phyloP scores from a whole-genome alignment of 441 rosid genomes.

The Breynia disticha region DNA sequence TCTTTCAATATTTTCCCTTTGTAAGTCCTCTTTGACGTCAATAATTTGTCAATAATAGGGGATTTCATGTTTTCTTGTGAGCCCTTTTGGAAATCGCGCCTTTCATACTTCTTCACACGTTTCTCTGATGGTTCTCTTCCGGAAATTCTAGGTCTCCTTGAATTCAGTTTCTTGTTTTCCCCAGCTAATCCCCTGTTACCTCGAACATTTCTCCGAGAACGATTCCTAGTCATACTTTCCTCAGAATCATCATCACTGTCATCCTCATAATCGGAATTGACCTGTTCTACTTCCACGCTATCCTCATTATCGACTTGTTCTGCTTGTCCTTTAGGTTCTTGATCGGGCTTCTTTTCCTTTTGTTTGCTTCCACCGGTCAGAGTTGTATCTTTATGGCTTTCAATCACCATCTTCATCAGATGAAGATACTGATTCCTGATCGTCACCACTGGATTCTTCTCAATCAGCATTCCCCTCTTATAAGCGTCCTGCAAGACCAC shows the following conservation, averaged over 20 bases:
- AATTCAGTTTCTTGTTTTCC: constrained; percentile 16
- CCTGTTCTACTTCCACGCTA: constrained; percentile 16
- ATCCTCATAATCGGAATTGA: constrained; percentile 29
- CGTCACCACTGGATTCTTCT: constrained; percentile 43
- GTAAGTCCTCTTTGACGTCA: constrained; percentile 10
- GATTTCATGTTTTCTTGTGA: constrained; percentile 11
- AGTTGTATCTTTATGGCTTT: constrained; percentile 27
- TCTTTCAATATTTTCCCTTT: constrained; percentile 4
- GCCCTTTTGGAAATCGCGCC: constrained; percentile 2
- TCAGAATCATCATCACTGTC: constrained; percentile 28
- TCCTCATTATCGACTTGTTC: constrained; percentile 22
- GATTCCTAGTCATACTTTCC: constrained; percentile 12
- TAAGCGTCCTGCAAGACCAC: constrained; percentile 69
- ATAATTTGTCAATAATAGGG: constrained; percentile 9
- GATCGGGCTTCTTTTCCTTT: constrained; percentile 24
- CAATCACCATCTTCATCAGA: constrained; percentile 54
- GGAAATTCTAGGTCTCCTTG: constrained; percentile 8
- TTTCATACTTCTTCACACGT: constrained; percentile 6
- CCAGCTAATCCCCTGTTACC: constrained; percentile 19
- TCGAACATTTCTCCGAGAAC: constrained; percentile 21
- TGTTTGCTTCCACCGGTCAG: constrained; percentile 31
- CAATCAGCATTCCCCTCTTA: constrained; percentile 59
- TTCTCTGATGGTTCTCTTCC: constrained; percentile 15
- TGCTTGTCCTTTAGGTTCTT: constrained; percentile 20
- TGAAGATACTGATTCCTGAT: constrained; percentile 60